phyloP scores from a whole-genome alignment of 768 basidiomycete species.

The Lepiota brunneoincarnata region DNA sequence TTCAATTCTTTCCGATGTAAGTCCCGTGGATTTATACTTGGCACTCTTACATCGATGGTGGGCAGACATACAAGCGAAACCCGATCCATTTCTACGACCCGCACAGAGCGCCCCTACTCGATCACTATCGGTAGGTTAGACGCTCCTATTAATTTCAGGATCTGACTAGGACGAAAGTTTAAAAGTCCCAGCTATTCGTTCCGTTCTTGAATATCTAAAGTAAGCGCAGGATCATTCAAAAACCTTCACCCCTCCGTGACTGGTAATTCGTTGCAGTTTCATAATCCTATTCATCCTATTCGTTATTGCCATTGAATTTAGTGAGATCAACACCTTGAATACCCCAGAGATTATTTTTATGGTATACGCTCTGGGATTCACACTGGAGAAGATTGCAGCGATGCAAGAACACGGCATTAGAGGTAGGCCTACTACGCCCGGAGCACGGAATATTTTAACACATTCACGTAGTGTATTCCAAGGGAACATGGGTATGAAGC shows the following conservation, averaged over 20 bases:
- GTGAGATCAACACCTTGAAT: conserved; percentile 61
- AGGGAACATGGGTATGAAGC: conserved; percentile 72
- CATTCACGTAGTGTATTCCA: conserved; percentile 63
- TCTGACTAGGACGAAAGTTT: conserved; percentile 43
- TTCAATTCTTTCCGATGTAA: conserved; percentile 85
- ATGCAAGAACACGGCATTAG: conserved; percentile 95
- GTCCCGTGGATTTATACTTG: conserved; percentile 16
- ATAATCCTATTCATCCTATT: conserved; percentile 77
- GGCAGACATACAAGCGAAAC: conserved; percentile 86
- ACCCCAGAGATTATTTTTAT: conserved; percentile 72
- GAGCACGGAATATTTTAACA: not conserved
- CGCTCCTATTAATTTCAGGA: not conserved
- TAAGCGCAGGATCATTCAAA: conserved; percentile 26
- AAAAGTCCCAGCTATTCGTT: conserved; percentile 90
- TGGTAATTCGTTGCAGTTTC: conserved; percentile 47
- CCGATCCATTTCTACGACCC: conserved; percentile 95
- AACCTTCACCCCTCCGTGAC: conserved; percentile 6
- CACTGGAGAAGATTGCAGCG: conserved; percentile 88
- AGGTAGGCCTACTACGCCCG: conserved; percentile 42
- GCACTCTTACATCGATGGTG: not conserved
- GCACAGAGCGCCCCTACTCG: conserved; percentile 87
- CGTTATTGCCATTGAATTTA: conserved; percentile 75
- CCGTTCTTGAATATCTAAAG: conserved; percentile 89
- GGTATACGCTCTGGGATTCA: conserved; percentile 77
- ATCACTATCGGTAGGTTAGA: conserved; percentile 80